Conservation (phyloP, 805 yeast species). For the Candida palmyrensis region DNA sequence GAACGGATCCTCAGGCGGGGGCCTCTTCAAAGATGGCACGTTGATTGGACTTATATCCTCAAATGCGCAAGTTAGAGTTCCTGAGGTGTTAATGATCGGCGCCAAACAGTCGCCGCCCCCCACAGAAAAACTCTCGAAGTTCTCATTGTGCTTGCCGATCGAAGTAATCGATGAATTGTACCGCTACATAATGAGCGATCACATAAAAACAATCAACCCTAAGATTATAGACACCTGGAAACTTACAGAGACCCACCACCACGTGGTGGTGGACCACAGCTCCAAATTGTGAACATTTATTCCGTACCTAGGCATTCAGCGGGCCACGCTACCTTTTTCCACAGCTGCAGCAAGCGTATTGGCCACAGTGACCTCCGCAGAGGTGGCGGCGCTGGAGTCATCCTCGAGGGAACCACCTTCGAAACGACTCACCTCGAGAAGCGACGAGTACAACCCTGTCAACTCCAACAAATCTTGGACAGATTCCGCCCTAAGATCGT, state of each 20-base stretch:
- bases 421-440: slow-evolving; percentile 38
- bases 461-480: slow-evolving; percentile 43
- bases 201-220: background rate
- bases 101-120: slow-evolving; percentile 5
- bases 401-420: slow-evolving; percentile 9
- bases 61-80: slow-evolving; percentile 34
- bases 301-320: no score
- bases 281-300: slow-evolving; percentile 1
- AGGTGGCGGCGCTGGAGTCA: background rate
- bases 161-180: slow-evolving; percentile 24
- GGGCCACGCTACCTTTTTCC: no score
- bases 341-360: slow-evolving; percentile 16
- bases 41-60: slow-evolving; percentile 41
- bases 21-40: slow-evolving; percentile 19
- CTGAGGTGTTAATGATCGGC: slow-evolving; percentile 8
- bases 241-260: slow-evolving; percentile 2
- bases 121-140: slow-evolving; percentile 26
- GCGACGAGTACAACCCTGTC: slow-evolving; percentile 38
- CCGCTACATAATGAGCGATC: slow-evolving; percentile 2
- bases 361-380: slow-evolving; percentile 18
- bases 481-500: slow-evolving; percentile 45
- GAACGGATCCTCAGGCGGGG: slow-evolving; percentile 51
- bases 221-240: slow-evolving; percentile 2
- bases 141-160: slow-evolving; percentile 29
- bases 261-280: background rate